phyloP scores from a whole-genome alignment of 768 basidiomycete species.

The Boletales sp. region DNA sequence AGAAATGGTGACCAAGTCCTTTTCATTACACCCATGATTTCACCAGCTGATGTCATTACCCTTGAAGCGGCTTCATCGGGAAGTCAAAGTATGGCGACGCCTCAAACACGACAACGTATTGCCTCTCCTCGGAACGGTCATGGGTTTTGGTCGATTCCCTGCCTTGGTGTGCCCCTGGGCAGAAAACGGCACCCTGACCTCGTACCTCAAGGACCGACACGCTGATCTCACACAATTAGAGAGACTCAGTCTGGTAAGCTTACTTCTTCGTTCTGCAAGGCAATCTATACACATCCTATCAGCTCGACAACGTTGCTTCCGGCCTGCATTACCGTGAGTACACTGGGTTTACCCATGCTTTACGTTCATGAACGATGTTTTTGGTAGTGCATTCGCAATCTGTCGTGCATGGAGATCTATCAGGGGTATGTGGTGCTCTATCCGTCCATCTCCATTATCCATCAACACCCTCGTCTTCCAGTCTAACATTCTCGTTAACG shows the following conservation, averaged over 20 bases:
- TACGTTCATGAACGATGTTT: background rate
- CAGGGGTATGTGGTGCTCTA: constrained; percentile 7
- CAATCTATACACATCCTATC: background rate
- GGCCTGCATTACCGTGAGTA: constrained; percentile 14
- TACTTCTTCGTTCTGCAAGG: background rate
- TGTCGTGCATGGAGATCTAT: constrained; percentile 18
- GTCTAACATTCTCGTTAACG: constrained; percentile 44
- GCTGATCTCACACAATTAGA: constrained; percentile 4
- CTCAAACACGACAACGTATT: constrained; percentile 23
- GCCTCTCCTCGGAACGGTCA: constrained; percentile 17
- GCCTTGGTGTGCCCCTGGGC: constrained; percentile 28
- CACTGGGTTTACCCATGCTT: background rate
- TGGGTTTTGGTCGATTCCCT: constrained; percentile 24
- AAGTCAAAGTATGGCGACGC: constrained; percentile 23
- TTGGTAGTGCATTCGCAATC: constrained; percentile 14
- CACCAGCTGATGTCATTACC: background rate
- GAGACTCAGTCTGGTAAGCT: background rate
- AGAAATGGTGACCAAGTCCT: background rate
- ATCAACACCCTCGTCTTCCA: constrained; percentile 3
- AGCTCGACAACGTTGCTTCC: constrained; percentile 11
- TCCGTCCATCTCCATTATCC: background rate
- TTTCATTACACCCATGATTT: background rate
- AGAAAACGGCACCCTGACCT: constrained; percentile 19
- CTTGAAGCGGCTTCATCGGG: constrained; percentile 18
- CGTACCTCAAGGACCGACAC: constrained; percentile 15